These are phyloP conservation scores for Hymenoscyphus fraxineus DNA, from an alignment of 2,329 filamentous ascomycete species.

Conservation along the genomic window DNA sequence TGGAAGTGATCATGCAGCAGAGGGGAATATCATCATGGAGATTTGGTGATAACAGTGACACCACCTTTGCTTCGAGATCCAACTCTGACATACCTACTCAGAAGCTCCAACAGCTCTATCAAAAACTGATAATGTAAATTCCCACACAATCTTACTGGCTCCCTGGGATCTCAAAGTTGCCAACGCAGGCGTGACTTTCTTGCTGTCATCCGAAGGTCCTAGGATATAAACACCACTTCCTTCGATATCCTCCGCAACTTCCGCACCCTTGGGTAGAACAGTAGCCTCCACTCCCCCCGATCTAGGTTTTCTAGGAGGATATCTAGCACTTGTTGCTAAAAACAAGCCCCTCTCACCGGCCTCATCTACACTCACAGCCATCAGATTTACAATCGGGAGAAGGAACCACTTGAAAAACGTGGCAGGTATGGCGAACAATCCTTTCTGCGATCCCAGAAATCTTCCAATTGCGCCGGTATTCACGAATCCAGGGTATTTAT, in stretches of 20 bases:
- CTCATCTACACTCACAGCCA: slow-evolving; percentile 31
- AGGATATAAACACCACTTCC: slow-evolving; percentile 41
- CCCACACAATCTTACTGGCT: slow-evolving; percentile 36
- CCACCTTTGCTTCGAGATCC: neutral
- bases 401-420: slow-evolving; percentile 21
- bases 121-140: slow-evolving; percentile 38
- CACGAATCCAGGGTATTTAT: slow-evolving; percentile 40
- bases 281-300: slow-evolving; percentile 23
- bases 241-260: slow-evolving; percentile 33
- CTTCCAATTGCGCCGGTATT: slow-evolving; percentile 36
- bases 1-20: too few relatives aligned
- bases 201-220: slow-evolving; percentile 34
- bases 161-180: slow-evolving; percentile 30
- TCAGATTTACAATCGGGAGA: slow-evolving; percentile 32
- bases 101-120: slow-evolving; percentile 27
- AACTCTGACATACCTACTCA: neutral
- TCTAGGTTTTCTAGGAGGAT: slow-evolving; percentile 21
- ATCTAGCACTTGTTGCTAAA: slow-evolving; percentile 38
- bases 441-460: slow-evolving; percentile 24
- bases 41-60: too few relatives aligned
- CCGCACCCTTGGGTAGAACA: slow-evolving; percentile 18
- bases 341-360: slow-evolving; percentile 41
- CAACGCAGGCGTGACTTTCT: slow-evolving; percentile 29
- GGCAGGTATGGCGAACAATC: slow-evolving; percentile 26
- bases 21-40: too few relatives aligned